Conservation (phyloP, 2,329 filamentous ascomycete genomes). For the Ophiocordyceps camponoti-floridani region DNA sequence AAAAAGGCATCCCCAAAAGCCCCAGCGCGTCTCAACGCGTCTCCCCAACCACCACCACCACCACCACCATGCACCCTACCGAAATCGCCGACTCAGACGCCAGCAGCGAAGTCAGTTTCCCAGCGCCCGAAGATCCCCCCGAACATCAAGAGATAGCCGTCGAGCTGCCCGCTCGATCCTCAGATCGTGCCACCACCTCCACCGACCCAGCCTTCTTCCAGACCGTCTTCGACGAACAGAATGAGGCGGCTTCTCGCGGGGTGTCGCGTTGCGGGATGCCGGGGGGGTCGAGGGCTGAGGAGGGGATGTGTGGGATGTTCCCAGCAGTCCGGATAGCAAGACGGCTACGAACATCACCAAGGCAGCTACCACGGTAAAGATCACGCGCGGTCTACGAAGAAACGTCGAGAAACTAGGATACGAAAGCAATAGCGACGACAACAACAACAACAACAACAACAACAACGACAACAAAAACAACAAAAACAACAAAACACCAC, state of each 20-base stretch:
- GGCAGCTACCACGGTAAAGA: slow-evolving; percentile 3
- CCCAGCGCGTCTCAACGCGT: too few species aligned
- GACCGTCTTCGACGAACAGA: slow-evolving; percentile 27
- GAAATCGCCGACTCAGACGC: slow-evolving; percentile 22
- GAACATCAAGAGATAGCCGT: background rate
- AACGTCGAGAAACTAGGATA: slow-evolving; percentile 5
- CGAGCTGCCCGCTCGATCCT: slow-evolving; percentile 5
- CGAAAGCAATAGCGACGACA: slow-evolving; percentile 4
- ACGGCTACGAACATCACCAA: background rate
- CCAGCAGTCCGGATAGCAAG: slow-evolving; percentile 19
- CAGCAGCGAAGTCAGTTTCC: slow-evolving; percentile 5
- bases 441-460: too few species aligned
- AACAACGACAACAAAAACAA: too few species aligned
- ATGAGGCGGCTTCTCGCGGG: slow-evolving; percentile 11
- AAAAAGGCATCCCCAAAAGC: too few species aligned
- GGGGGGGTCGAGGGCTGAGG: too few species aligned
- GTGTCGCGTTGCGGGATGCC: background rate
- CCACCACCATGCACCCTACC: slow-evolving; percentile 6
- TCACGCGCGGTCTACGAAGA: slow-evolving; percentile 5
- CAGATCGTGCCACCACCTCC: slow-evolving; percentile 16
- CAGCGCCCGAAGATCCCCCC: background rate
- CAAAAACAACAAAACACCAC: too few species aligned
- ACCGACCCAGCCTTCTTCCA: slow-evolving; percentile 31
- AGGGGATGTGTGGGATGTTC: slow-evolving; percentile 24
- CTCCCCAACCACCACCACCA: too few species aligned